Evolutionary conservation across 305 asterid genomes (phyloP).

Genomic region (Rubia tinctorum): DNA sequence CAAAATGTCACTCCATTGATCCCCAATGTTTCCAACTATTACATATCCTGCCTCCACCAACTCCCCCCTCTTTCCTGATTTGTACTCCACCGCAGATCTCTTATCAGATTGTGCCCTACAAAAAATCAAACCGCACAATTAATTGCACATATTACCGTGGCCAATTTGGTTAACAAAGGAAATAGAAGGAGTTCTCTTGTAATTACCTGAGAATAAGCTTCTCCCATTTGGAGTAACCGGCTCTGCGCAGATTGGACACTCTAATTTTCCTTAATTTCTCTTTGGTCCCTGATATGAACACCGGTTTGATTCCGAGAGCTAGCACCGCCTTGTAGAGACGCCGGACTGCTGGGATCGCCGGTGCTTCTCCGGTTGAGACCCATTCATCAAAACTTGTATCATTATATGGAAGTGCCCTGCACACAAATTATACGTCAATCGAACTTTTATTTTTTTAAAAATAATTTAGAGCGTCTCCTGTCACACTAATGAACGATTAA

Average conservation of each 20-base stretch:
- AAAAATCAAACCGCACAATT: too few relatives aligned
- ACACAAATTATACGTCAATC: not conserved
- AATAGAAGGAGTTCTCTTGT: not conserved
- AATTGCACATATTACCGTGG: not conserved
- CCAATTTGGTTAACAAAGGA: not conserved
- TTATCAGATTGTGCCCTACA: constrained; percentile 27
- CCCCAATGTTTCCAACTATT: constrained; percentile 37
- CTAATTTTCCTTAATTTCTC: constrained; percentile 18
- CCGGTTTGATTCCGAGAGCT: constrained; percentile 29
- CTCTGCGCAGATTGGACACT: constrained; percentile 19
- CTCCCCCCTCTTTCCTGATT: constrained; percentile 25
- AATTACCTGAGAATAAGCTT: constrained; percentile 34
- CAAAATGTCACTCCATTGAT: constrained; percentile 37
- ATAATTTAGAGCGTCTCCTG: too few relatives aligned
- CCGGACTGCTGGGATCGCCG: constrained; percentile 23
- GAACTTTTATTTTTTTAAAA: too few relatives aligned
- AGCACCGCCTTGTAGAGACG: constrained; percentile 18
- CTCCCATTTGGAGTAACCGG: constrained; percentile 27
- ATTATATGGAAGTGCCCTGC: constrained; percentile 23
- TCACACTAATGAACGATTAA: too few relatives aligned
- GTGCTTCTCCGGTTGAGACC: constrained; percentile 31
- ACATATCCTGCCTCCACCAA: constrained; percentile 28
- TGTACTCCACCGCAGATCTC: constrained; percentile 24
- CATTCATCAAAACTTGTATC: constrained; percentile 23
- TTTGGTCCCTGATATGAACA: constrained; percentile 26